Percentiles rank a stretch among this genome's conserved stretches.
These are phyloP conservation scores for Bretziella fagacearum DNA, from an alignment of 2,329 filamentous ascomycete genomes.

Conservation along the genomic window DNA sequence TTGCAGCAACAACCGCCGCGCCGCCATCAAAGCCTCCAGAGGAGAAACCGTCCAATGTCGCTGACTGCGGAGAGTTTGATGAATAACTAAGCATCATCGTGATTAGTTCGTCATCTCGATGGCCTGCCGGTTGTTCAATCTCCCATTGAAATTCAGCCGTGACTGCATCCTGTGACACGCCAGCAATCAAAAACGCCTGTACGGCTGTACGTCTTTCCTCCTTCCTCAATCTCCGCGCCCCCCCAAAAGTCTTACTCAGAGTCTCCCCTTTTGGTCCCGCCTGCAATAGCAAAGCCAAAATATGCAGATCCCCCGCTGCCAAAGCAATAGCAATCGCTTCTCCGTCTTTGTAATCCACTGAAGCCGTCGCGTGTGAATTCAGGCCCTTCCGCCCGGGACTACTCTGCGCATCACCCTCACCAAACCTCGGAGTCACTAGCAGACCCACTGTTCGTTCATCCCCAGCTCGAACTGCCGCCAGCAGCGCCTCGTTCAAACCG, in stretches of 20 bases:
- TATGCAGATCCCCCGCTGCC: slow-evolving; percentile 26
- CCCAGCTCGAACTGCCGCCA: slow-evolving; percentile 31
- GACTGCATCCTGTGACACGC: slow-evolving; percentile 30
- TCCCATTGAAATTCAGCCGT: slow-evolving; percentile 35
- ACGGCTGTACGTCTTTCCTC: slow-evolving; percentile 31
- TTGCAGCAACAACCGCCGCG: slow-evolving; percentile 30
- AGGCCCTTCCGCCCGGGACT: background rate
- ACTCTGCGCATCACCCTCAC: slow-evolving; percentile 21
- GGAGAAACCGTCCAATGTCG: slow-evolving; percentile 23
- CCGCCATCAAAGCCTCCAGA: slow-evolving; percentile 39
- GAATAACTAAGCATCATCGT: slow-evolving; percentile 31
- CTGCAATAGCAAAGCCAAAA: slow-evolving; percentile 30
- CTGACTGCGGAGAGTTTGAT: background rate
- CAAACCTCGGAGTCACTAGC: slow-evolving; percentile 33
- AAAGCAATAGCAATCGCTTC: slow-evolving; percentile 34
- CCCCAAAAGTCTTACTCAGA: slow-evolving; percentile 32
- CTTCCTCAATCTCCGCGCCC: slow-evolving; percentile 27
- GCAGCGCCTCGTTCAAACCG: slow-evolving; percentile 31
- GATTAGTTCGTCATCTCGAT: slow-evolving; percentile 35
- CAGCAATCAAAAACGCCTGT: slow-evolving; percentile 32
- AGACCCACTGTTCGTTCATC: slow-evolving; percentile 32
- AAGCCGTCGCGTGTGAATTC: slow-evolving; percentile 32
- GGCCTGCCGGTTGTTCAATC: slow-evolving; percentile 31
- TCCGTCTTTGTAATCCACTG: slow-evolving; percentile 34
- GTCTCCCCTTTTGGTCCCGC: slow-evolving; percentile 31